Conservation (phyloP, 352 stramenopile species). For the Phytophthora cajani region DNA sequence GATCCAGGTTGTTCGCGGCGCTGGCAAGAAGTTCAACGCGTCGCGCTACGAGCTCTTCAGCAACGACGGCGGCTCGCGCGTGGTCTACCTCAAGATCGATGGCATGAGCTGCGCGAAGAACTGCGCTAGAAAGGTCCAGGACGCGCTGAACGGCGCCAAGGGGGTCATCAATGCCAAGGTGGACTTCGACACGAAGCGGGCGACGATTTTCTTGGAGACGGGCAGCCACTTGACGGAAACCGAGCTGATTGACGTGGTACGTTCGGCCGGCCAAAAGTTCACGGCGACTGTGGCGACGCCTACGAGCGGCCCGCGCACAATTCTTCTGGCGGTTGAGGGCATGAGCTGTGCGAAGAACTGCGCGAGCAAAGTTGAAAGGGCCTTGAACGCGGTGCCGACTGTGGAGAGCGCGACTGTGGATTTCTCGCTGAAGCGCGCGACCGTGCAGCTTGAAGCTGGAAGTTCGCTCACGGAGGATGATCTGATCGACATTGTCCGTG, state of each 20-base stretch:
- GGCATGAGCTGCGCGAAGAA: conserved; percentile 85
- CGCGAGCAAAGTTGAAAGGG: conserved; percentile 71
- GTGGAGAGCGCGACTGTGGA: conserved; percentile 74
- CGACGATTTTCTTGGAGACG: conserved; percentile 79
- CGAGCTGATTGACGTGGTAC: conserved; percentile 72
- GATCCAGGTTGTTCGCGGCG: conserved; percentile 59
- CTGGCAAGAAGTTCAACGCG: conserved; percentile 58
- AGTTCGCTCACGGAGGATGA: conserved; percentile 61
- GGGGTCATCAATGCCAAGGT: conserved; percentile 85
- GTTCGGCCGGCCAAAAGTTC: conserved; percentile 69
- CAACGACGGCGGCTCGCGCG: conserved; percentile 64
- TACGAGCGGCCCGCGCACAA: conserved; percentile 46
- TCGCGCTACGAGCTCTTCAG: conserved; percentile 72
- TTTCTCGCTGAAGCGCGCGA: conserved; percentile 69
- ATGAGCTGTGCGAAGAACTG: conserved; percentile 89
- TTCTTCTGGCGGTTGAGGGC: conserved; percentile 67
- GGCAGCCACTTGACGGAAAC: conserved; percentile 66
- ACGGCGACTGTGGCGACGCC: conserved; percentile 55
- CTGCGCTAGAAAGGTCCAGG: conserved; percentile 78
- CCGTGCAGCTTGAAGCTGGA: conserved; percentile 56
- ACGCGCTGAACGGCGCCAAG: conserved; percentile 55
- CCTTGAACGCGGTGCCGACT: conserved; percentile 51
- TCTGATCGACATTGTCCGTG: conserved; percentile 62
- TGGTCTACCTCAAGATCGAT: conserved; percentile 74
- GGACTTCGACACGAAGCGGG: conserved; percentile 78